These are phyloP conservation scores for Mortierella sp. DNA, from an alignment of 371 early-diverging fungal genomes.

Conservation along the genomic window DNA sequence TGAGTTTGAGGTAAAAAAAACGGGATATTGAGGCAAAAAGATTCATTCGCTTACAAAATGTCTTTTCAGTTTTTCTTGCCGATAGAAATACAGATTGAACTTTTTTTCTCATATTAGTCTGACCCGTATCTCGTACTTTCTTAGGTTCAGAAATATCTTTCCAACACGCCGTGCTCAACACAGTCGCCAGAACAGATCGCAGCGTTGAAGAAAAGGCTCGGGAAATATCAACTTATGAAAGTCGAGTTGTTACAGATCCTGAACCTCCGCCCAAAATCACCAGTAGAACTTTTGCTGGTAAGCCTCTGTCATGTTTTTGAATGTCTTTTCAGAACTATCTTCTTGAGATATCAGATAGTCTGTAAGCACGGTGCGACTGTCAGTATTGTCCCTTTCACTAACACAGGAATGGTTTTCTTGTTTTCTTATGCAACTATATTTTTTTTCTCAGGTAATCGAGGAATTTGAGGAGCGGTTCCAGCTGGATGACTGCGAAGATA, in stretches of 20 bases:
- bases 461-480: conserved; percentile 49
- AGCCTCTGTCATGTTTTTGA: neutral
- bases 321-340: neutral
- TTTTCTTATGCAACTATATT: neutral
- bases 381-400: too few relatives aligned
- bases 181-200: conserved; percentile 41
- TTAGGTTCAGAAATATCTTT: conserved; percentile 50
- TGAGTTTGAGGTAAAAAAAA: conserved; percentile 53
- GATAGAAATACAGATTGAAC: too few relatives aligned
- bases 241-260: conserved; percentile 51
- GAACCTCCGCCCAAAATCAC: conserved; percentile 45
- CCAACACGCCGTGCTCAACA: conserved; percentile 40
- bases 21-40: neutral
- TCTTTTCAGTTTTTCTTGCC: too few relatives aligned
- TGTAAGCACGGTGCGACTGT: too few relatives aligned
- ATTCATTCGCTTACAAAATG: too few relatives aligned
- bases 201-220: conserved; percentile 29
- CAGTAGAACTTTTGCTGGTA: conserved; percentile 48
- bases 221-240: conserved; percentile 36
- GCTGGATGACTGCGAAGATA: conserved; percentile 19
- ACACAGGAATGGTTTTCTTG: too few relatives aligned
- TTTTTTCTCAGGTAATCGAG: conserved; percentile 38
- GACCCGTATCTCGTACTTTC: neutral
- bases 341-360: too few relatives aligned
- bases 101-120: too few relatives aligned